Conservation (phyloP, 2,329 filamentous ascomycete genomes). For the Xylariaceae sp. region DNA sequence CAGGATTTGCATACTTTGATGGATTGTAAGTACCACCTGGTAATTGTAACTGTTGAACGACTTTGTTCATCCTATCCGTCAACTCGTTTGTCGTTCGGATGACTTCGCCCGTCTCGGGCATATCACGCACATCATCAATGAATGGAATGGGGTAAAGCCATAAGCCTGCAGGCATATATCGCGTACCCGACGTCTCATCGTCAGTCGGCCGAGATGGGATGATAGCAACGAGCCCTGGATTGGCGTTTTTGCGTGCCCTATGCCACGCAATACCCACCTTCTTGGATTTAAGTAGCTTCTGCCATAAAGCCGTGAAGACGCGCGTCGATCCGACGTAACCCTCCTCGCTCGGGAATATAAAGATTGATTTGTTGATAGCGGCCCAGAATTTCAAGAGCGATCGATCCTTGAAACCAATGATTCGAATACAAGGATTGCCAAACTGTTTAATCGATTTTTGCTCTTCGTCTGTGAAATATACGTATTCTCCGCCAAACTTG, state of each 20-base stretch:
- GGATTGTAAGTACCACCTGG: conserved; percentile 84
- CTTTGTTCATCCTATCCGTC: conserved; percentile 73
- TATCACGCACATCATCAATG: conserved; percentile 78
- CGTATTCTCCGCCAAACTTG: conserved; percentile 88
- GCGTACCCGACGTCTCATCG: conserved; percentile 61
- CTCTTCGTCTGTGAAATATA: conserved; percentile 82
- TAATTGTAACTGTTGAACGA: conserved; percentile 82
- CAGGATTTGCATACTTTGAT: conserved; percentile 82
- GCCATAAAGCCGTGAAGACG: conserved; percentile 85
- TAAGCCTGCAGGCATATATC: conserved; percentile 73
- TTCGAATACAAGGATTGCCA: conserved; percentile 74
- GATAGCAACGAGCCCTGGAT: conserved; percentile 75
- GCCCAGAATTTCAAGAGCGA: conserved; percentile 75
- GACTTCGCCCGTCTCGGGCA: conserved; percentile 56
- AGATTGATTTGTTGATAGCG: conserved; percentile 78
- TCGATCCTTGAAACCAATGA: conserved; percentile 90
- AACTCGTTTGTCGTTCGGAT: conserved; percentile 63
- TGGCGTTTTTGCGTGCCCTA: conserved; percentile 73
- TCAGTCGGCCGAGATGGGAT: conserved; percentile 67
- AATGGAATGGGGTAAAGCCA: conserved; percentile 88
- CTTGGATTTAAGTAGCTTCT: conserved; percentile 73
- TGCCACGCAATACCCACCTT: conserved; percentile 90
- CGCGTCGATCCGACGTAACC: conserved; percentile 86
- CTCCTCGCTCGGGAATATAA: conserved; percentile 91
- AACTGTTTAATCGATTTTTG: conserved; percentile 73